These are phyloP conservation scores for Sistotremastrum suecicum DNA, from an alignment of 768 basidiomycete genomes.

Conservation along the genomic window DNA sequence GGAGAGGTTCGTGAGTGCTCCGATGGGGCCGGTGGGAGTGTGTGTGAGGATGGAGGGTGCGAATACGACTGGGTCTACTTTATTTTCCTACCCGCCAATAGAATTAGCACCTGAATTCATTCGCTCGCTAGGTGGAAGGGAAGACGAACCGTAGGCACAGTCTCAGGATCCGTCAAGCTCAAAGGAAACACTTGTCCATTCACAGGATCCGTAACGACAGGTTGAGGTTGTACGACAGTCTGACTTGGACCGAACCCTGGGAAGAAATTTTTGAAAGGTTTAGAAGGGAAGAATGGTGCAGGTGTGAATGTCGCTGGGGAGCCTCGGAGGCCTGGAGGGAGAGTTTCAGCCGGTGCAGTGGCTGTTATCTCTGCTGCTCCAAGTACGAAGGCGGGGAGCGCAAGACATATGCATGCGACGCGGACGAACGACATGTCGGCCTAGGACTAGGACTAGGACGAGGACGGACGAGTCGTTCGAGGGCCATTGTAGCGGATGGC, in stretches of 20 bases:
- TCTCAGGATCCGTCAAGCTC: conserved; percentile 6
- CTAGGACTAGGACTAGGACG: too few relatives aligned
- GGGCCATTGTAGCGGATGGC: too few relatives aligned
- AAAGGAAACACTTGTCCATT: conserved; percentile 4
- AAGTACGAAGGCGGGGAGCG: too few relatives aligned
- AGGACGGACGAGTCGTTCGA: too few relatives aligned
- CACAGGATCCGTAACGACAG: conserved; percentile 6
- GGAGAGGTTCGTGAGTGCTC: conserved; percentile 2
- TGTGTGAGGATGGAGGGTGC: conserved; percentile 4
- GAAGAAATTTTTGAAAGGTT: conserved; percentile 5
- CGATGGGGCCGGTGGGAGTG: background rate
- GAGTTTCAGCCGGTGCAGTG: too few relatives aligned
- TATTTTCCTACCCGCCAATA: too few relatives aligned
- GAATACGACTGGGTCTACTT: conserved; percentile 4
- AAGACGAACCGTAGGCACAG: conserved; percentile 7
- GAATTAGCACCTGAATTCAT: too few relatives aligned
- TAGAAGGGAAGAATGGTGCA: background rate
- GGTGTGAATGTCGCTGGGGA: conserved; percentile 5
- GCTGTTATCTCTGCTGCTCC: too few relatives aligned
- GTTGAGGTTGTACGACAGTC: conserved; percentile 5
- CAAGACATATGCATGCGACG: too few relatives aligned
- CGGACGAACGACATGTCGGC: too few relatives aligned
- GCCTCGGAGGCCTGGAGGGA: too few relatives aligned
- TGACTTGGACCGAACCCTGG: conserved; percentile 5
- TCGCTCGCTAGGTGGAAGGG: background rate